A percentile compares a stretch with the other conserved stretches of the same genome.
phyloP scores from a whole-genome alignment of 371 early-diverging fungal species.

The Mortierella sp. region DNA sequence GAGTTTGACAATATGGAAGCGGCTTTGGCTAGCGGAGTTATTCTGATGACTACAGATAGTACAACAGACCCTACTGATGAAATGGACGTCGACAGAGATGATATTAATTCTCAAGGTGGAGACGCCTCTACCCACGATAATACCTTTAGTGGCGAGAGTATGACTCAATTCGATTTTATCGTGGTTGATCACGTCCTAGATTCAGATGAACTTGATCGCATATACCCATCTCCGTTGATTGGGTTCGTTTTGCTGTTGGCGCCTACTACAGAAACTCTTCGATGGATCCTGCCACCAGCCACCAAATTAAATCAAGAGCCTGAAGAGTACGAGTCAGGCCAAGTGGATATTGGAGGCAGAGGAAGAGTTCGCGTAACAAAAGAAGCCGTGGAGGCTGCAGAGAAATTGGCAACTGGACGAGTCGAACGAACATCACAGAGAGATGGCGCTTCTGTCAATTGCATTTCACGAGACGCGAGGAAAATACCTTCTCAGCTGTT shows the following conservation, averaged over 20 bases:
- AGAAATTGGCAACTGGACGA: not conserved
- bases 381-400: slow-evolving; percentile 25
- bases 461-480: not conserved
- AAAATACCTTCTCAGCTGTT: slow-evolving; percentile 37
- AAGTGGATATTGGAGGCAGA: slow-evolving; percentile 36
- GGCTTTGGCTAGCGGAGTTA: slow-evolving; percentile 31
- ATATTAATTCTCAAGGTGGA: not conserved
- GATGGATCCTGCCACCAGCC: slow-evolving; percentile 54
- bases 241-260: slow-evolving; percentile 44
- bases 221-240: slow-evolving; percentile 35
- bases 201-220: slow-evolving; percentile 44
- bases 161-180: slow-evolving; percentile 39
- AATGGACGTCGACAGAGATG: not conserved
- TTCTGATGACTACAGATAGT: slow-evolving; percentile 22
- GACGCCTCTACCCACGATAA: not conserved
- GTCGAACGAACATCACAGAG: not conserved
- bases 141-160: not conserved
- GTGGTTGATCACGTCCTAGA: slow-evolving; percentile 51
- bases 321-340: slow-evolving; percentile 11
- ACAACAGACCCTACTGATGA: not conserved
- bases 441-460: not conserved
- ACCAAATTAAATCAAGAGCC: slow-evolving; percentile 15
- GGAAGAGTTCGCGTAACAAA: slow-evolving; percentile 25
- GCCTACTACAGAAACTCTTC: slow-evolving; percentile 42
- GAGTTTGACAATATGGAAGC: slow-evolving; percentile 34